Evolutionary conservation across 192 early-diverging fungal species (phyloP), one percentile per base, ranked within the genome.

Genomic region (Linnemannia zychae): DNA sequence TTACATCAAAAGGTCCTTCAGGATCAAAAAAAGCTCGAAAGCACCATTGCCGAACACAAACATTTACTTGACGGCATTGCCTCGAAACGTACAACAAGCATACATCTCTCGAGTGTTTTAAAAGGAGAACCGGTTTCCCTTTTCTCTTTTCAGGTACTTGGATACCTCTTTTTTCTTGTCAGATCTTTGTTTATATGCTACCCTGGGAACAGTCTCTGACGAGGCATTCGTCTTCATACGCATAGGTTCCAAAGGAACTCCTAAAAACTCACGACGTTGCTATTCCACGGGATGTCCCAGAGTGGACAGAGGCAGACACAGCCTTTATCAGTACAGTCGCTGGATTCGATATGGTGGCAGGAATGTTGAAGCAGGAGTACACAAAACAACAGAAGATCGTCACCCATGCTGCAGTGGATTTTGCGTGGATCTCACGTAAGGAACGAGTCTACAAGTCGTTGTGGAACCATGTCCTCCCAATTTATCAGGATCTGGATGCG

Each of bases 231-330:
- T 11, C n/a, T n/a, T 57, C 52, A 9, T n/a, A 9, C 24, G 4
- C 1, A 78, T 33, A 82, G 75, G 81, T 73, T 3, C 44, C 76
- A 0, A 71, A 72, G 31, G 71, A 63, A 17, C 71, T 83, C 20
- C 28, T 70, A 1, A 7, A 49, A 4, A 83, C 71, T 0, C 81
- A 83, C 34, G 76, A 83, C 53, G n/a, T 77, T 7, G 76, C 75
- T 0, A 71, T 83, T 46, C 81, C 81, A 18, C 48, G 65, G 1
- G 71, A 77, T 34, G 69, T 78, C 16, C 76, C 76, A 7, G 17
- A 44, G 4, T 68, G 75, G 75, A 76, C 65, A 24, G 60, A 49
- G 3, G 47, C 3, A 4, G 65, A 76, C 40, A 67, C 46, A 9
- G 66, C 65, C n/a, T 36, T 67, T 28, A 38, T 76, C n/a, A 20